A percentile compares a stretch with the other conserved stretches of the same genome.
Evolutionary conservation across 2,329 filamentous ascomycete species (phyloP).

Genomic region (Thelonectria blattea): DNA sequence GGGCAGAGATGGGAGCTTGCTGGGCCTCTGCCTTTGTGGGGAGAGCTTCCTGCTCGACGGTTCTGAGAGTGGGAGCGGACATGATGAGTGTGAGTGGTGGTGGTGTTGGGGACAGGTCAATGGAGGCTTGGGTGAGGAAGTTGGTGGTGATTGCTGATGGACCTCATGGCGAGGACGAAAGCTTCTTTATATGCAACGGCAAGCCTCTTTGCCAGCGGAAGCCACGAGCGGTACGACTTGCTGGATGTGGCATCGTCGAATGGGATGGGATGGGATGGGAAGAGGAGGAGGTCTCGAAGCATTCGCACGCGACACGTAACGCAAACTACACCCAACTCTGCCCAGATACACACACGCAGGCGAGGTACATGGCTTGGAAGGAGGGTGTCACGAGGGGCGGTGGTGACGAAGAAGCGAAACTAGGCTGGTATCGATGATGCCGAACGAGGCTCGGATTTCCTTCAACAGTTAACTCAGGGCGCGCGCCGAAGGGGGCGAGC

Average conservation of each 20-base stretch:
- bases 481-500: slow-evolving; percentile 3
- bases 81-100: slow-evolving; percentile 1
- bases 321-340: no score
- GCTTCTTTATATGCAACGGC: slow-evolving; percentile 13
- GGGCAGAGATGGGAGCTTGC: slow-evolving; percentile 19
- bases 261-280: not conserved
- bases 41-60: slow-evolving; percentile 18
- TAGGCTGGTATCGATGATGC: slow-evolving; percentile 32
- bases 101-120: not conserved
- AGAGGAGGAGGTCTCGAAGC: not conserved
- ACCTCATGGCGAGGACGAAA: slow-evolving; percentile 8
- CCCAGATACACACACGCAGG: not conserved
- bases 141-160: not conserved
- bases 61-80: slow-evolving; percentile 15
- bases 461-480: slow-evolving; percentile 34
- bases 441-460: slow-evolving; percentile 32
- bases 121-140: not conserved
- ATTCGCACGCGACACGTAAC: not conserved
- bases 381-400: slow-evolving; percentile 8
- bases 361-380: not conserved
- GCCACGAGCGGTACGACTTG: not conserved
- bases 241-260: not conserved
- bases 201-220: slow-evolving; percentile 3
- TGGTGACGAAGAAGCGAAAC: slow-evolving; percentile 10
- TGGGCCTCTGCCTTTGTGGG: slow-evolving; percentile 18